These are phyloP conservation scores for Chondrus crispus DNA, from an alignment of 23 red algal species.

Conservation along the genomic window DNA sequence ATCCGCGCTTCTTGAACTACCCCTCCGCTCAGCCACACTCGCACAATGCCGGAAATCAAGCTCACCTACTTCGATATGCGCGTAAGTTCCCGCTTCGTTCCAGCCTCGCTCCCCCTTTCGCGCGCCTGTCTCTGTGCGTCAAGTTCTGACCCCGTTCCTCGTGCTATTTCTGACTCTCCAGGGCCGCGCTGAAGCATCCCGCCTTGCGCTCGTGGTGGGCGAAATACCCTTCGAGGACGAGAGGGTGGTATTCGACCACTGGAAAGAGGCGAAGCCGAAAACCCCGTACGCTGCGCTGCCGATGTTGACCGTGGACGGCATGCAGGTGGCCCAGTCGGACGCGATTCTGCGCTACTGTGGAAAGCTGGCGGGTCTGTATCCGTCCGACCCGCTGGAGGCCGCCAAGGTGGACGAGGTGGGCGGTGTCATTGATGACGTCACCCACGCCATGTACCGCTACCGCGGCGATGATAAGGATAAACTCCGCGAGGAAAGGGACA, in stretches of 20 bases:
- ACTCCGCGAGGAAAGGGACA: neutral
- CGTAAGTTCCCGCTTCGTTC: neutral
- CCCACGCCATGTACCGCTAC: conserved; percentile 9
- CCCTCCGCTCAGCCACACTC: neutral
- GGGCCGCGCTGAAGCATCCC: conserved; percentile 37
- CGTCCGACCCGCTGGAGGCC: conserved; percentile 1
- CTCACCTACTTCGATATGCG: conserved; percentile 18
- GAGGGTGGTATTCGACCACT: neutral
- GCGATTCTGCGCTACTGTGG: conserved; percentile 51
- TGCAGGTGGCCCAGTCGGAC: neutral
- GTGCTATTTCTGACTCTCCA: neutral
- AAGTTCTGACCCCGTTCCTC: neutral
- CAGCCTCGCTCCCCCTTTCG: neutral
- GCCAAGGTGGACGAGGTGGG: conserved; percentile 29
- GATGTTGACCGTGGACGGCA: conserved; percentile 4
- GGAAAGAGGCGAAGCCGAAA: neutral
- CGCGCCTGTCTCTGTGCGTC: neutral
- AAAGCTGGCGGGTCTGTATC: conserved; percentile 31
- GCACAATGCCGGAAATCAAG: neutral
- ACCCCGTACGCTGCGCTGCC: conserved; percentile 9
- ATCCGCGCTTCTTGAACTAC: neutral
- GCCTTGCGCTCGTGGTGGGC: conserved; percentile 17
- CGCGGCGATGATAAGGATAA: neutral
- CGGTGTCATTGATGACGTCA: neutral
- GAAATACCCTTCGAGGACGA: conserved; percentile 41